Base-by-base conservation (phyloP, 208 protist species). In the Leishmania amazonensis region DNA sequence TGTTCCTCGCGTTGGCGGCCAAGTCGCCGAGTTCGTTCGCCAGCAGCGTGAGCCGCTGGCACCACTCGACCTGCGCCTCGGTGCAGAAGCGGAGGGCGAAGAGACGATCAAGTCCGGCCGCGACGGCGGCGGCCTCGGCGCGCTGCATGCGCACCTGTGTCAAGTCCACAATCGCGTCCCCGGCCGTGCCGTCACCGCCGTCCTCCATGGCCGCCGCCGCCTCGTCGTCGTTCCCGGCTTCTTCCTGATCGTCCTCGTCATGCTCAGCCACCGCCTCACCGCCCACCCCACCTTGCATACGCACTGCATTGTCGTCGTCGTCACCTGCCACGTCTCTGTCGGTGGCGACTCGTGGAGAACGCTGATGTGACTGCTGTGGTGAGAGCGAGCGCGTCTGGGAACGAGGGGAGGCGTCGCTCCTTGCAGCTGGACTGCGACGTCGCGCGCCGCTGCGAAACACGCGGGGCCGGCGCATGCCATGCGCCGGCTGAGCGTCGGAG, bases 41-140 rank as follows among this genome's bases (percentile, higher is more conserved):
- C 15, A 97, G 87, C 58, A 93, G 75, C 51, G 82, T 68, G 57
- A 97, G 84, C 57, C 89, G 84, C 78, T 95, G 94, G 79, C 90
- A 92, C 93, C 92, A 97, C 81, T 95, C 89, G 75, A 96, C 94
- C 83, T 97, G 94, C 45, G 86, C 85, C 84, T 95, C 92, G 4
- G 92, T 97, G 83, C 73, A 92, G 81, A 81, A 88, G 53, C 94
- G 91, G 24, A 90, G 72, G 31, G 82, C 91, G 74, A 97, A 96
- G 13, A 90, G 73, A 8, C 87, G 87, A 76, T 96, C 92, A 11
- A 97, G 89, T 28, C 94, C 94, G 7, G 88, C 88, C 6, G 90
- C 87, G 8, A 96, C 89, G 1, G 91, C 92, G 1, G 88, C 90
- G 9, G 86, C 85, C 80, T 97, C 94, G 1, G 89, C 58, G 13